phyloP scores from a whole-genome alignment of 1,139 yeast genomes.

The Suhomyces anneliseae region DNA sequence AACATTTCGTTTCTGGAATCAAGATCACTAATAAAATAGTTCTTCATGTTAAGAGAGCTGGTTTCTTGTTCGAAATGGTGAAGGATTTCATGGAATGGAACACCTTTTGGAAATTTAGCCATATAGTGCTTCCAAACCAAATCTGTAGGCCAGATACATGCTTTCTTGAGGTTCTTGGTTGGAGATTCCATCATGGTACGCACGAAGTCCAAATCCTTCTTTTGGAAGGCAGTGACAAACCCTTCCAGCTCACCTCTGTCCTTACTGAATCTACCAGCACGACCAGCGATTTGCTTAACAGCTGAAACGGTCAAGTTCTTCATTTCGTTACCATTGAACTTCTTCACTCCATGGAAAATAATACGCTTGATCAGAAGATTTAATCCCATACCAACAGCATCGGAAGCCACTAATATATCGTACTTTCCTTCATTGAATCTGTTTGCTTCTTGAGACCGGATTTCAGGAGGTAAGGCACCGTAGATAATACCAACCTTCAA shows the following conservation, averaged over 20 bases:
- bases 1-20: constrained; percentile 46
- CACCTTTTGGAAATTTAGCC: constrained; percentile 51
- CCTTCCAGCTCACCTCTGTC: constrained; percentile 51
- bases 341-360: constrained; percentile 64
- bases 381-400: constrained; percentile 97
- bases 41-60: constrained; percentile 20
- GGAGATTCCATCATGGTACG: constrained; percentile 47
- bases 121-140: constrained; percentile 60
- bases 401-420: constrained; percentile 87
- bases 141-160: constrained; percentile 71
- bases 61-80: constrained; percentile 46
- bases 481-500: constrained; percentile 85
- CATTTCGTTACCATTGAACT: constrained; percentile 66
- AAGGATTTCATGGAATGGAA: constrained; percentile 46
- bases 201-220: constrained; percentile 44
- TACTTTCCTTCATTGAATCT: constrained; percentile 73
- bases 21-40: constrained; percentile 45
- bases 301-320: constrained; percentile 58
- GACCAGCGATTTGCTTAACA: constrained; percentile 90
- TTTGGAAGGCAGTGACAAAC: constrained; percentile 55
- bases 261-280: constrained; percentile 80
- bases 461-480: constrained; percentile 96
- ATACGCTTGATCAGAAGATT: constrained; percentile 81
- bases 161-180: constrained; percentile 48
- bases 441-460: constrained; percentile 79